Percentiles rank a stretch among this genome's conserved stretches.
Conservation (phyloP, 352 stramenopile genomes). For the Peronospora farinosa region DNA sequence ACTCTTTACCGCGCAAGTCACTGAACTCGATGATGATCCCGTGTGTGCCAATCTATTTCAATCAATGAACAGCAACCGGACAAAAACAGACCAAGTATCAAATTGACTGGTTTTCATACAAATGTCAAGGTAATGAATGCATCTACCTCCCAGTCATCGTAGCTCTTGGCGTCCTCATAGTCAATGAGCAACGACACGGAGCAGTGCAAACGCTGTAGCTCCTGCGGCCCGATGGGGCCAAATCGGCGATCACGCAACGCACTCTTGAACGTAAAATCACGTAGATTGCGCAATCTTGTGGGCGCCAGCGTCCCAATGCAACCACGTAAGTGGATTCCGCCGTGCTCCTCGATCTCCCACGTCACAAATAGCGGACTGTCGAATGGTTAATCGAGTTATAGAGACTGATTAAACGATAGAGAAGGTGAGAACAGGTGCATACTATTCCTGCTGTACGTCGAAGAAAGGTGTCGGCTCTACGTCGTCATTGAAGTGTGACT, state of each 20-base stretch:
- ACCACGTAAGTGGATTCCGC: conserved; percentile 46
- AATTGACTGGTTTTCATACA: too few species aligned
- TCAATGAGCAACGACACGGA: conserved; percentile 79
- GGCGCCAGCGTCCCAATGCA: conserved; percentile 76
- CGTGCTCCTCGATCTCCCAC: conserved; percentile 67
- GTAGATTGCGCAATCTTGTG: conserved; percentile 57
- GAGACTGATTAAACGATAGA: not conserved
- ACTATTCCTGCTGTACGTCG: conserved; percentile 56
- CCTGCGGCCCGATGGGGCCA: conserved; percentile 59
- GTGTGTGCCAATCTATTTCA: conserved; percentile 51
- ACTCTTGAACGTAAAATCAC: conserved; percentile 81
- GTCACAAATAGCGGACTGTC: conserved; percentile 75
- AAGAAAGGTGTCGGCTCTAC: conserved; percentile 49
- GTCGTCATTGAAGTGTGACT: conserved; percentile 54
- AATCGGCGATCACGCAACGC: conserved; percentile 72
- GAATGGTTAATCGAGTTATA: not conserved
- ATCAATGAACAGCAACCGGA: not conserved
- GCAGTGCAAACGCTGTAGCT: conserved; percentile 62
- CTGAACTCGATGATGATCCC: conserved; percentile 80
- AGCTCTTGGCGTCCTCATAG: conserved; percentile 68
- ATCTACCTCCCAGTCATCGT: conserved; percentile 73
- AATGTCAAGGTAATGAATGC: not conserved
- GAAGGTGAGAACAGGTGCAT: not conserved
- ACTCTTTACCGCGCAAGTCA: conserved; percentile 40
- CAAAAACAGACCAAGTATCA: not conserved